Percentiles rank a stretch among this genome's conserved stretches.
Conservation (phyloP, 345 rosid genomes). For the Syzygium grande region DNA sequence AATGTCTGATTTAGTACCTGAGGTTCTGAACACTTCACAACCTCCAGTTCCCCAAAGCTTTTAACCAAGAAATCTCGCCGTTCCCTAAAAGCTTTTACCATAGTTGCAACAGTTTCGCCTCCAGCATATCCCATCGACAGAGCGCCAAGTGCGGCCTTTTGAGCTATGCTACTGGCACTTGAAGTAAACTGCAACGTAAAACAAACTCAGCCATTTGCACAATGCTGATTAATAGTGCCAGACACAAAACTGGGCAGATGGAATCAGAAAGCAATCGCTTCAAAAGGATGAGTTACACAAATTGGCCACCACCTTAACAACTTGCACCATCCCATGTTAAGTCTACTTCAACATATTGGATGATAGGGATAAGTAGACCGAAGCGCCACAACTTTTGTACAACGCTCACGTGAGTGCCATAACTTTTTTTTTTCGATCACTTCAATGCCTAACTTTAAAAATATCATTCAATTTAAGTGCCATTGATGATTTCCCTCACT, state of each 20-base stretch:
- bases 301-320: background rate
- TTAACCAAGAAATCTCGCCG: conserved; percentile 83
- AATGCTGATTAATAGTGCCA: background rate
- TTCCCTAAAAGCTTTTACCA: conserved; percentile 89
- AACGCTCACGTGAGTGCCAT: too few species aligned
- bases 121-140: conserved; percentile 93
- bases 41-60: conserved; percentile 70
- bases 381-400: too few species aligned
- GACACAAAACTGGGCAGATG: background rate
- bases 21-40: conserved; percentile 75
- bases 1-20: conserved; percentile 37
- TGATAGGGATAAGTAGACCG: too few species aligned
- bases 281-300: background rate
- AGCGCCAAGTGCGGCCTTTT: conserved; percentile 85
- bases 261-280: background rate
- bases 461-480: too few species aligned
- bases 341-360: background rate
- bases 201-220: background rate
- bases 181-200: conserved; percentile 48
- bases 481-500: too few species aligned
- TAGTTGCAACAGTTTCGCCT: conserved; percentile 70
- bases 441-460: too few species aligned
- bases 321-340: background rate
- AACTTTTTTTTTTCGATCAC: too few species aligned
- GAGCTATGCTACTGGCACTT: conserved; percentile 89